Percentiles rank a stretch among this genome's conserved stretches.
phyloP scores from a whole-genome alignment of 2,329 filamentous ascomycete genomes.

The Pseudohalonectria lignicola region DNA sequence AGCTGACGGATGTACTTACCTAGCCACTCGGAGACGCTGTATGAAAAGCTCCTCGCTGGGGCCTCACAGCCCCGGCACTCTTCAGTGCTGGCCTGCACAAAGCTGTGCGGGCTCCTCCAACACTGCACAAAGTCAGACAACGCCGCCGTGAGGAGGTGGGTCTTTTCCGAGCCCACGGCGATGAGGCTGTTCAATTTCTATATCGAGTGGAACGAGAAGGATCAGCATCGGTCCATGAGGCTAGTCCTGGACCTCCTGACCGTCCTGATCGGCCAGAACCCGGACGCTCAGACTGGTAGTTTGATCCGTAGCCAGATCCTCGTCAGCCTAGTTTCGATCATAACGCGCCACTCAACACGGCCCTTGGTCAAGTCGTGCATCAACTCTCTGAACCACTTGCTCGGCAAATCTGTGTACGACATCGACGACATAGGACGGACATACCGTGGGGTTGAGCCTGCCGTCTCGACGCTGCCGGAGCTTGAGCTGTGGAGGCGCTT shows the following conservation, averaged over 20 bases:
- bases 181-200: slow-evolving; percentile 48
- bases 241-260: slow-evolving; percentile 48
- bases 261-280: slow-evolving; percentile 38
- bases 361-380: slow-evolving; percentile 60
- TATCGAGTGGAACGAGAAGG: slow-evolving; percentile 56
- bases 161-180: slow-evolving; percentile 36
- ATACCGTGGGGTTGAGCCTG: slow-evolving; percentile 23
- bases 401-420: slow-evolving; percentile 47
- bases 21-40: slow-evolving; percentile 17
- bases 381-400: slow-evolving; percentile 53
- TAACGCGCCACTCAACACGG: slow-evolving; percentile 48
- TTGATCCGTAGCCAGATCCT: slow-evolving; percentile 34
- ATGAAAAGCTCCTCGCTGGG: slow-evolving; percentile 33
- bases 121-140: slow-evolving; percentile 41
- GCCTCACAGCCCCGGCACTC: slow-evolving; percentile 42
- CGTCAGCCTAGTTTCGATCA: slow-evolving; percentile 42
- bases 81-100: slow-evolving; percentile 46
- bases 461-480: slow-evolving; percentile 11
- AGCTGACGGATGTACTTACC: slow-evolving; percentile 2
- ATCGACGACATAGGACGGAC: slow-evolving; percentile 30
- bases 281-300: slow-evolving; percentile 23
- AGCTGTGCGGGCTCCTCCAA: slow-evolving; percentile 52
- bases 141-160: slow-evolving; percentile 30
- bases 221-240: slow-evolving; percentile 52
- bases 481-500: slow-evolving; percentile 17